A percentile compares a stretch with the other conserved stretches of the same genome.
These are phyloP conservation scores for Aurantiochytrium sp. DNA, from an alignment of 108 stramenopile genomes.

Conservation along the genomic window DNA sequence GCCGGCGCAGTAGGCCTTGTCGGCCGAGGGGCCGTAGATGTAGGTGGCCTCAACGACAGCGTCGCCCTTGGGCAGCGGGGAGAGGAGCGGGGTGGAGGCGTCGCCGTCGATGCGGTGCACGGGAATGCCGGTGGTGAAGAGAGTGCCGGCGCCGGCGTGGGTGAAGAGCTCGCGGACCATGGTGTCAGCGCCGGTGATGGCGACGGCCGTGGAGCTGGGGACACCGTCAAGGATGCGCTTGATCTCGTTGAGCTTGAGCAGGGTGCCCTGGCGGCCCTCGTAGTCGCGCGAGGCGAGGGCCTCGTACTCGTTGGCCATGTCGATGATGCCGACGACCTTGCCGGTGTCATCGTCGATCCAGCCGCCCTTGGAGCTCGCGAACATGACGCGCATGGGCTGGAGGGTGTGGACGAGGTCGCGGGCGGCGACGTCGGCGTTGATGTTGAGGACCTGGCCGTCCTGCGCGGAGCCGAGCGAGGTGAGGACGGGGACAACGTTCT, in stretches of 20 bases:
- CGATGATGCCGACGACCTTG: not conserved
- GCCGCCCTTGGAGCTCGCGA: not conserved
- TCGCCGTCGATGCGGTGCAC: not conserved
- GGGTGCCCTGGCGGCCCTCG: conserved; percentile 32
- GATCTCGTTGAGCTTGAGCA: conserved; percentile 33
- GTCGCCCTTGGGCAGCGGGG: not conserved
- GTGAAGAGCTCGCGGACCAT: not conserved
- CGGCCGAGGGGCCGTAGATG: not conserved
- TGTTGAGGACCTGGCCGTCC: conserved; percentile 76
- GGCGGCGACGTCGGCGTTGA: conserved; percentile 96
- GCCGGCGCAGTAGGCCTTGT: not conserved
- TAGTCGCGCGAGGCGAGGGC: conserved; percentile 4
- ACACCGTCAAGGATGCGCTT: conserved; percentile 16
- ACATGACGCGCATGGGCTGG: not conserved
- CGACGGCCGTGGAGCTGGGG: not conserved
- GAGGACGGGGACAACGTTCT: conserved; percentile 83
- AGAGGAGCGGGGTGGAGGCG: not conserved
- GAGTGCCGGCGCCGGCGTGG: not conserved
- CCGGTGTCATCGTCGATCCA: not conserved
- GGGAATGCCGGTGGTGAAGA: not conserved
- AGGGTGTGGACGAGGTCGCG: conserved; percentile 40
- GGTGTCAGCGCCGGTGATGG: not conserved
- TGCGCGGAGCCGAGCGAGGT: conserved; percentile 85
- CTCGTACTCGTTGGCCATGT: conserved; percentile 18
- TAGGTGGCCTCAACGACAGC: not conserved